A percentile compares a stretch with the other conserved stretches of the same genome.
phyloP scores from a whole-genome alignment of 768 basidiomycete genomes.

The Serendipita sp. region DNA sequence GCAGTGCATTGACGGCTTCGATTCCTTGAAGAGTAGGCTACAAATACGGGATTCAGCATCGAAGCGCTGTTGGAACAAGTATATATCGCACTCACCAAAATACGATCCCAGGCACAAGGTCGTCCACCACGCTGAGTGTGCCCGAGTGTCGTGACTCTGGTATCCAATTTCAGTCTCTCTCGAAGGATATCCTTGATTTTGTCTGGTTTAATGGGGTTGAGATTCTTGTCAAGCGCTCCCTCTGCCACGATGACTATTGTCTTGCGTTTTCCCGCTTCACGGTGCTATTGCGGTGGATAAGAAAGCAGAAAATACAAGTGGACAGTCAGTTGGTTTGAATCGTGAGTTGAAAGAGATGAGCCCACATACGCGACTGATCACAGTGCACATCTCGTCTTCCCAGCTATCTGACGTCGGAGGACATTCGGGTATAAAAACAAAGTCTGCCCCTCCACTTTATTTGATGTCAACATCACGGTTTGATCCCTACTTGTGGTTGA shows the following conservation, averaged over 20 bases:
- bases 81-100: slow-evolving; percentile 39
- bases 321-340: not conserved
- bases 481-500: not conserved
- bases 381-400: slow-evolving; percentile 83
- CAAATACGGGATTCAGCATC: not conserved
- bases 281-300: slow-evolving; percentile 40
- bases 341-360: not conserved
- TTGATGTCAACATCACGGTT: not conserved
- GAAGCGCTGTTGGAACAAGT: slow-evolving; percentile 3
- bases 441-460: slow-evolving; percentile 75
- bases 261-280: slow-evolving; percentile 83
- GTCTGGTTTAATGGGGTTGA: slow-evolving; percentile 84
- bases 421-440: slow-evolving; percentile 91
- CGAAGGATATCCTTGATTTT: slow-evolving; percentile 81
- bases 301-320: not conserved
- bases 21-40: slow-evolving; percentile 94
- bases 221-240: slow-evolving; percentile 73
- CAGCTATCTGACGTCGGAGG: slow-evolving; percentile 66
- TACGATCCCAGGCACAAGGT: slow-evolving; percentile 85
- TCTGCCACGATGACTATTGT: slow-evolving; percentile 98
- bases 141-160: slow-evolving; percentile 89
- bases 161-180: slow-evolving; percentile 78
- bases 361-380: slow-evolving; percentile 52
- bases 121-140: slow-evolving; percentile 92
- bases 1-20: slow-evolving; percentile 76